Evolutionary conservation across 306 rosid genomes (phyloP), one percentile per base, ranked within the genome.

Genomic region (Cyclanthera cordifolia): DNA sequence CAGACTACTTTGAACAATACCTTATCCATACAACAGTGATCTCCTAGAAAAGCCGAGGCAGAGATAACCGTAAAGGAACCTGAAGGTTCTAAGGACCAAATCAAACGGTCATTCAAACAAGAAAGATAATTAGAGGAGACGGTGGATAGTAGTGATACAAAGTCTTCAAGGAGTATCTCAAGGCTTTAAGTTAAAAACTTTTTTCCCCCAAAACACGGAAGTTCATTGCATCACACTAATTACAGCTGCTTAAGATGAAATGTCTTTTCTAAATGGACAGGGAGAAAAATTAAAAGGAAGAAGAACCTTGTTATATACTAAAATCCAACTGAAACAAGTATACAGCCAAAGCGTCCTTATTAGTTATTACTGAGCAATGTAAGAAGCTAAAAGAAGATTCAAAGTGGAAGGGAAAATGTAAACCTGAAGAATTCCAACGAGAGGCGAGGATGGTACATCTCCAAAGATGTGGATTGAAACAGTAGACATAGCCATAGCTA

Each of bases 381-480:
- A 3, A 10, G 2, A 66, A 72, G 37, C 30, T 11, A 16, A 39
- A 32, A 53, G 8, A 61, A 20, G 53, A 23, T 20, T 53, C 16
- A 37, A 39, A 70, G 61, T 1, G 19, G 58, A 16, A 30, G 63
- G 28, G 17, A 37, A 69, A 52, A 21, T 27, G 60, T 80, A 75
- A 50, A 91, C 97, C 91, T 83, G 84, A 72, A 91, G 83, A 81
- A 87, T 70, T 78, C 96, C 97, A 76, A 89, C 88, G 64, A 91
- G 90, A 48, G 96, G 97, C 8, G 96, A 78, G 51, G 97, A 89
- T 34, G 96, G 97, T 19, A 91, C 95, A 73, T 91, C 96, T 54
- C 96, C 96, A 6, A 88, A 82, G 73, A 91, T n/a, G 79, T 91
- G 97, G 74, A 87, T 89, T 28, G 92, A 75, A 53, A 91, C 92